Conservation (phyloP, 208 protist genomes). For the Phytomonas sp. region DNA sequence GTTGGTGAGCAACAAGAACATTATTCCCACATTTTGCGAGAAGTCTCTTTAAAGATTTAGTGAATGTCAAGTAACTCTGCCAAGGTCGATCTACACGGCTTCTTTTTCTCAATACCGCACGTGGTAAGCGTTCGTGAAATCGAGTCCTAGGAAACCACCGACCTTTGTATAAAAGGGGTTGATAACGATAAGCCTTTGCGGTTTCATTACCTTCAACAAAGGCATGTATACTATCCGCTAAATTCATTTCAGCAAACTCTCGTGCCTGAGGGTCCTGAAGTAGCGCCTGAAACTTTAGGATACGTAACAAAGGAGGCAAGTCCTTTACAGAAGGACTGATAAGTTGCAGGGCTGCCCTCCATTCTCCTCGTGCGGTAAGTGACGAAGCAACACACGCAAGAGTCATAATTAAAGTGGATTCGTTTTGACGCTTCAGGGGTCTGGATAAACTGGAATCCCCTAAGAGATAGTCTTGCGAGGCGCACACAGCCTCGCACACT, state of each 20-base stretch:
- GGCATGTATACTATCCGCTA: background rate
- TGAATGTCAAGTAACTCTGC: background rate
- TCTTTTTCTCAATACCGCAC: background rate
- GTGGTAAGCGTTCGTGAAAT: background rate
- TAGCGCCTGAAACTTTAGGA: slow-evolving; percentile 1
- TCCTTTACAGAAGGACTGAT: background rate
- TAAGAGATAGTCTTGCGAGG: background rate
- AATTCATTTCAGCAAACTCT: background rate
- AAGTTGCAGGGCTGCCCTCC: background rate
- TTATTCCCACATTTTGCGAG: background rate
- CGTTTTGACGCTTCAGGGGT: background rate
- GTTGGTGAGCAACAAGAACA: background rate
- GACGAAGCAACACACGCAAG: background rate
- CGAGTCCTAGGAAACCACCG: background rate
- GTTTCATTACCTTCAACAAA: background rate
- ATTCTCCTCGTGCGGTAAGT: background rate
- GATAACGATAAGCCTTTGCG: background rate
- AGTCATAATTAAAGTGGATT: background rate
- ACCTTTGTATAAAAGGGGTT: background rate
- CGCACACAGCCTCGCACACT: background rate
- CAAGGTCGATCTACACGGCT: background rate
- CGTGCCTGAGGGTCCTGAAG: background rate
- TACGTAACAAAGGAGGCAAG: background rate
- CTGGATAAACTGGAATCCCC: background rate
- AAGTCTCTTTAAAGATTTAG: background rate